Conservation (phyloP, 495 filamentous ascomycete genomes). For the Hypoxylon fuscum region DNA sequence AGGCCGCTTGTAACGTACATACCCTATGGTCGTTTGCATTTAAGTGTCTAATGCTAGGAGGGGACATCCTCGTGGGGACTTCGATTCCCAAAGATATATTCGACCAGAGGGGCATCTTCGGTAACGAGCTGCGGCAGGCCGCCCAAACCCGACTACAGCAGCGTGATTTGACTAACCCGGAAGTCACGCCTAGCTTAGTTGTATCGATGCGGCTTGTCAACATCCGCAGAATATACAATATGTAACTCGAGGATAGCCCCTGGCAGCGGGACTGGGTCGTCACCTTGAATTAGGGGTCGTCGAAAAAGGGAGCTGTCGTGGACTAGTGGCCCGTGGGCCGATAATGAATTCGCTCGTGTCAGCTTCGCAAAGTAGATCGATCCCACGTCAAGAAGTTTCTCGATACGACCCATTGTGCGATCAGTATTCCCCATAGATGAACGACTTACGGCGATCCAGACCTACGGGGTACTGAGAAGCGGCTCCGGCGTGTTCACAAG, state of each 20-base stretch:
- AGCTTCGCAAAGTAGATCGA: conserved; percentile 26
- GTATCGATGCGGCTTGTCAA: conserved; percentile 36
- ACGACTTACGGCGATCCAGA: conserved; percentile 23
- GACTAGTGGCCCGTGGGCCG: conserved; percentile 33
- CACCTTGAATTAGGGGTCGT: conserved; percentile 20
- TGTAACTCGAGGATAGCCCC: conserved; percentile 21
- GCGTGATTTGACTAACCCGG: not conserved
- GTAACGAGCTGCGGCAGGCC: not conserved
- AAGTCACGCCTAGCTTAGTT: conserved; percentile 3
- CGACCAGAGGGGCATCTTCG: not conserved
- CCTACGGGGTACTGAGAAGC: conserved; percentile 33
- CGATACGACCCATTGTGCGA: conserved; percentile 35
- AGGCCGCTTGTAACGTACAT: not conserved
- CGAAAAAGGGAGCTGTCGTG: conserved; percentile 26
- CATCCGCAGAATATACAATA: conserved; percentile 29
- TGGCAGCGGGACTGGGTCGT: conserved; percentile 23
- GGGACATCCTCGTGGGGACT: too few relatives aligned
- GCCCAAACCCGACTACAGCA: not conserved
- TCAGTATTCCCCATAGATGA: conserved; percentile 10
- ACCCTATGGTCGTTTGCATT: too few relatives aligned
- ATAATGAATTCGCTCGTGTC: conserved; percentile 25
- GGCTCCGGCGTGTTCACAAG: conserved; percentile 34
- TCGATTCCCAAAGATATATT: not conserved
- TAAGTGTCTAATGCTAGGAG: too few relatives aligned
- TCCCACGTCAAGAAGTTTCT: conserved; percentile 33